Base-by-base conservation (phyloP, 2,329 filamentous ascomycete species). In the Pseudopyrenochaeta lycopersici region DNA sequence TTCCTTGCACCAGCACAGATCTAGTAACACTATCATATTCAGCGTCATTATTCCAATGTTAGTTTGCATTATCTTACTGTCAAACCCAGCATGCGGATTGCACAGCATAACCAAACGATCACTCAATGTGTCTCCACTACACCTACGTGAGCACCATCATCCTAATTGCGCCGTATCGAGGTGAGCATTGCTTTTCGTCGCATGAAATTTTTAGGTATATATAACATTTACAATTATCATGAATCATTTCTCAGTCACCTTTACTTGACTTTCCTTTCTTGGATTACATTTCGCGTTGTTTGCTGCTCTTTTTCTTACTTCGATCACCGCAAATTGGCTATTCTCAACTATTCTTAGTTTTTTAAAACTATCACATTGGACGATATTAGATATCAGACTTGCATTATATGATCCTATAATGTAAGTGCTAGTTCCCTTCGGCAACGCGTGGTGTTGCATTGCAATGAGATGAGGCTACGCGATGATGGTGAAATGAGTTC, bases 221-320 rank as follows among this genome's bases (percentile, higher is more conserved):
- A n/a, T n/a, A n/a, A n/a, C n/a, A n/a, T n/a, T n/a, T n/a, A n/a
- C 33, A 29, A 45, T 46, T 17, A 42, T 56, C 39, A 20, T 17
- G 7, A 14, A n/a, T 21, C 3, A 38, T 27, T 43, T 33, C 10
- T 33, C 21, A 14, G 20, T 52, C 39, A 53, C 40, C 45, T 52
- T 47, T 52, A 47, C 49, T 47, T 21, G 11, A 18, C 35, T 32
- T 21, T 5, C 32, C 12, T 1, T 12, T 36, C 12, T 12, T 11
- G 21, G 17, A 17, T 33, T 47, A 44, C n/a, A 36, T 20, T 3
- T 7, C 30, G 12, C 14, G 15, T 32, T 11, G 29, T 14, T 1
- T 11, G 29, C 12, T 12, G 5, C 11, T 27, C 49, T 38, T 32
- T 18, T 43, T 9, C 38, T 18, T 48, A n/a, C 23, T 14, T 39